Evolutionary conservation across 129 eudicot genomes (phyloP).

Genomic region (Artemisia argyi): DNA sequence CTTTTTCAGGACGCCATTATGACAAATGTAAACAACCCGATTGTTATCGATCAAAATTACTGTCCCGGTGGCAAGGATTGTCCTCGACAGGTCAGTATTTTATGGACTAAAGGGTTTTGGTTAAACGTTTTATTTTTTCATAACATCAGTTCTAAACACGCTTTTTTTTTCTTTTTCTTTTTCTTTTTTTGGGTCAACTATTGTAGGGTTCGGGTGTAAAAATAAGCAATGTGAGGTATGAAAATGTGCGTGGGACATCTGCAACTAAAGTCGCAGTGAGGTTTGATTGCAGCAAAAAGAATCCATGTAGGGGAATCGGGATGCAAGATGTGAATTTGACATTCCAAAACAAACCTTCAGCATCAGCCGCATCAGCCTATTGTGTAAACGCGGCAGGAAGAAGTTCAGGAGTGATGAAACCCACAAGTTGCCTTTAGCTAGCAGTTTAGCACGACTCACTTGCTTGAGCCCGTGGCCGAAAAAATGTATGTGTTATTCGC

Average conservation of each 20-base stretch:
- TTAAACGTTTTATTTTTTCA: too few species aligned
- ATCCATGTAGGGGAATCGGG: conserved; percentile 51
- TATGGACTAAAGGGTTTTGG: too few species aligned
- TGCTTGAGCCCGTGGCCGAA: conserved; percentile 36
- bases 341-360: conserved; percentile 28
- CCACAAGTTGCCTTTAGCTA: conserved; percentile 46
- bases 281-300: conserved; percentile 47
- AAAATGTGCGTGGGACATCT: conserved; percentile 56
- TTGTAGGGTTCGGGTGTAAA: conserved; percentile 39
- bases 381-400: conserved; percentile 56
- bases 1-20: conserved; percentile 45
- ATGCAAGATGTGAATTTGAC: conserved; percentile 48
- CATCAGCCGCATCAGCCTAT: conserved; percentile 38
- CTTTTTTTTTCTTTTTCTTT: background rate
- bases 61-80: conserved; percentile 47
- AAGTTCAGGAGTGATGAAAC: conserved; percentile 43
- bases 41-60: conserved; percentile 59
- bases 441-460: background rate
- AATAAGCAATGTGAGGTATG: conserved; percentile 49
- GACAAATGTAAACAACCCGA: conserved; percentile 56
- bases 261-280: conserved; percentile 58
- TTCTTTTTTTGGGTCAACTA: background rate
- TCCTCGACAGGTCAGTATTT: conserved; percentile 42
- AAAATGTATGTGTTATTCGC: conserved; percentile 29
- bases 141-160: too few species aligned